Conservation (phyloP, 1,284 basidiomycete species). For the Amylostereum areolatum region DNA sequence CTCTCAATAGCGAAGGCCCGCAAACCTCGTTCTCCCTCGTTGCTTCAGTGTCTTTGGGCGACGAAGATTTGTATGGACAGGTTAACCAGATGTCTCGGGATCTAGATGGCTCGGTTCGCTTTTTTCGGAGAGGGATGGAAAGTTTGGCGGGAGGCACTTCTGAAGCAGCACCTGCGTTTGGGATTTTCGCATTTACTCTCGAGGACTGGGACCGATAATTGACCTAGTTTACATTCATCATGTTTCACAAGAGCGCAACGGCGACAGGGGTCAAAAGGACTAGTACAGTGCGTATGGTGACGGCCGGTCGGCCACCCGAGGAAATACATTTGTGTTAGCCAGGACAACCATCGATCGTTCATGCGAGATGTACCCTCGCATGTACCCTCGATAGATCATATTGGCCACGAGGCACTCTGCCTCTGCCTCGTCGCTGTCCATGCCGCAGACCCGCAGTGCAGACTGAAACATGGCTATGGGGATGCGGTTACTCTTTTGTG, state of each 20-base stretch:
- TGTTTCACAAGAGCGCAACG: too few species aligned
- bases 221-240: neutral
- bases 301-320: slow-evolving; percentile 54
- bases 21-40: slow-evolving; percentile 42
- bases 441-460: slow-evolving; percentile 63
- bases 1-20: slow-evolving; percentile 18
- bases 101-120: slow-evolving; percentile 64
- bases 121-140: slow-evolving; percentile 61
- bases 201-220: slow-evolving; percentile 69
- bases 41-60: slow-evolving; percentile 31
- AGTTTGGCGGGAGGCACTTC: slow-evolving; percentile 47
- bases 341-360: slow-evolving; percentile 91
- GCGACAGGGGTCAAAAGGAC: neutral
- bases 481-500: slow-evolving; percentile 68
- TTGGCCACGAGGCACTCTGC: slow-evolving; percentile 93
- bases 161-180: slow-evolving; percentile 59
- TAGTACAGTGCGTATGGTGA: slow-evolving; percentile 42
- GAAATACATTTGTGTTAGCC: slow-evolving; percentile 79
- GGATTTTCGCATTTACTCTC: slow-evolving; percentile 67
- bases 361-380: slow-evolving; percentile 95
- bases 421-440: slow-evolving; percentile 64
- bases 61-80: slow-evolving; percentile 39
- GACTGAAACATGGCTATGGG: slow-evolving; percentile 73
- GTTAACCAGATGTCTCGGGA: slow-evolving; percentile 62
- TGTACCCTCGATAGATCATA: slow-evolving; percentile 89